Percentiles rank a stretch among this genome's conserved stretches.
Evolutionary conservation across 495 filamentous ascomycete genomes (phyloP).

Genomic region (Penicillium flavigenum): DNA sequence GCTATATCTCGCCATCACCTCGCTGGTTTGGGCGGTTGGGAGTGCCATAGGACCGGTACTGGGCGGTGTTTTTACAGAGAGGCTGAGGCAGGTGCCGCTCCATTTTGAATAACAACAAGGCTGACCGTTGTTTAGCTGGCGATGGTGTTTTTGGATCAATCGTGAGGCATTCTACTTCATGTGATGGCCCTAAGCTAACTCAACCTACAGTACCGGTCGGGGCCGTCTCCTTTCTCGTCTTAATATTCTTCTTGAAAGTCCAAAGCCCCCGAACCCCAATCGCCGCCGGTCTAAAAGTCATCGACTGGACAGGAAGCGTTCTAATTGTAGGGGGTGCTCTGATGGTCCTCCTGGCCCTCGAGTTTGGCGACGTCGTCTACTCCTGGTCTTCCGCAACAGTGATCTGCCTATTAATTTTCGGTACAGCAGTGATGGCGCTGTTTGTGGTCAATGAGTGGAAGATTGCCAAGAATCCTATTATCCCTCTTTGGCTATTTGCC

Average conservation of each 20-base stretch:
- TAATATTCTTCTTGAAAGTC: slow-evolving; percentile 66
- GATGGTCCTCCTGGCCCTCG: slow-evolving; percentile 69
- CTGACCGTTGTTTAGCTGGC: slow-evolving; percentile 38
- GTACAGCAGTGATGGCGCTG: slow-evolving; percentile 51
- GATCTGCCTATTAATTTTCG: slow-evolving; percentile 69
- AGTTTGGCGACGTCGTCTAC: slow-evolving; percentile 63
- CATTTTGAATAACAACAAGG: neutral
- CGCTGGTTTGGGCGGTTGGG: slow-evolving; percentile 64
- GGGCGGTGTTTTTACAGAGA: slow-evolving; percentile 61
- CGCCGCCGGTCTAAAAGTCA: slow-evolving; percentile 61
- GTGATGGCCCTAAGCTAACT: neutral
- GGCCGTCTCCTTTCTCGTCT: slow-evolving; percentile 57
- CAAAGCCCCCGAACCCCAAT: slow-evolving; percentile 69
- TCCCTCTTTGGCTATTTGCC: slow-evolving; percentile 64
- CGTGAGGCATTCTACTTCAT: slow-evolving; percentile 21
- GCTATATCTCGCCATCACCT: slow-evolving; percentile 50
- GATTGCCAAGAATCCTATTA: slow-evolving; percentile 66
- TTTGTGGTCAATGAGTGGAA: slow-evolving; percentile 68
- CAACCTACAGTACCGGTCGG: slow-evolving; percentile 44
- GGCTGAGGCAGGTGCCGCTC: neutral
- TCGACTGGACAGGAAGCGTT: slow-evolving; percentile 67
- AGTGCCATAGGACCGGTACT: slow-evolving; percentile 62
- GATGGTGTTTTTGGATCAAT: slow-evolving; percentile 58
- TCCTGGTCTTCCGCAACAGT: slow-evolving; percentile 57
- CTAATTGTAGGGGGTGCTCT: slow-evolving; percentile 64